phyloP scores from a whole-genome alignment of 345 rosid genomes.

The Corymbia maculata region DNA sequence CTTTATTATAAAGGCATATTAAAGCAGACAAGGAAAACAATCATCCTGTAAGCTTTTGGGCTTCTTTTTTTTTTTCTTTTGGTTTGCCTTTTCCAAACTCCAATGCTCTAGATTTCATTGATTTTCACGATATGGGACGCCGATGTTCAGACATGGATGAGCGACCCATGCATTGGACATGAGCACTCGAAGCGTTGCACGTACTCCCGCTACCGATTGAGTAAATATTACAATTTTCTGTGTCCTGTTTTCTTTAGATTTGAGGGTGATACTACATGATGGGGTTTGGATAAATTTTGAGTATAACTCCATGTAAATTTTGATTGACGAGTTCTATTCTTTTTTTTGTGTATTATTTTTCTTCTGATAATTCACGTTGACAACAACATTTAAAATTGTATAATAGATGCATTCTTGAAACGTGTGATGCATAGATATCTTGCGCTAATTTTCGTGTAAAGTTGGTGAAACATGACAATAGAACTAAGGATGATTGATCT shows the following conservation, averaged over 20 bases:
- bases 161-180: not conserved
- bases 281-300: not conserved
- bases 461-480: not conserved
- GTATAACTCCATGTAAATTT: not conserved
- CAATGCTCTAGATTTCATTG: not conserved
- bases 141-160: not conserved
- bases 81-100: not conserved
- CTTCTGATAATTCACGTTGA: not conserved
- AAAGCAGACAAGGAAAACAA: not conserved
- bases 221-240: not conserved
- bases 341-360: not conserved
- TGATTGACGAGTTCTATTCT: not conserved
- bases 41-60: not conserved
- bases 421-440: not conserved
- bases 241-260: not conserved
- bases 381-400: not conserved
- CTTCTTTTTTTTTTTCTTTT: not conserved
- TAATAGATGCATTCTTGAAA: accelerated
- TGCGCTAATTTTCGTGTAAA: not conserved
- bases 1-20: not conserved
- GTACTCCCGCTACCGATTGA: not conserved
- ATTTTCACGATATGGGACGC: not conserved
- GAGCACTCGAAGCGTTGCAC: not conserved
- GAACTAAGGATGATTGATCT: not conserved
- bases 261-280: not conserved